Conservation (phyloP, 306 rosid species). For the Gastrolobium bilobum region DNA sequence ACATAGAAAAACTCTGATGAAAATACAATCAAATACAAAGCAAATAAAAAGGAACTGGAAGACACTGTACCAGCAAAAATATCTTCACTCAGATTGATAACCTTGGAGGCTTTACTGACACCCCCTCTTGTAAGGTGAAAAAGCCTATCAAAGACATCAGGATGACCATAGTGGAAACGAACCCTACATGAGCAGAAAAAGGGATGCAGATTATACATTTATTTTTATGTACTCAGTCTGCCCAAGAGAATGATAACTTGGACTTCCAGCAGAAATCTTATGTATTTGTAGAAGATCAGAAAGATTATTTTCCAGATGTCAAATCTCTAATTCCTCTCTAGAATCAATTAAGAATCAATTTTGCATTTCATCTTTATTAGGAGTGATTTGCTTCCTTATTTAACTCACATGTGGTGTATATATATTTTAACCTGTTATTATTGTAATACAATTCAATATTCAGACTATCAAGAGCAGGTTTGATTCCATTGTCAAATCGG, state of each 20-base stretch:
- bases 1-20: slow-evolving; percentile 30
- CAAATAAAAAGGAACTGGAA: slow-evolving; percentile 27
- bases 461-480: too few species aligned
- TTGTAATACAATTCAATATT: too few species aligned
- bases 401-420: too few species aligned
- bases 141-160: slow-evolving; percentile 64
- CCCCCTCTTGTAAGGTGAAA: slow-evolving; percentile 70
- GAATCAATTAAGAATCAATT: too few species aligned
- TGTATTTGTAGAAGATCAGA: background rate
- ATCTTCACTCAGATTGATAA: slow-evolving; percentile 65
- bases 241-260: slow-evolving; percentile 25
- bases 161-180: slow-evolving; percentile 69
- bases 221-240: background rate
- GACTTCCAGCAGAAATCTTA: background rate
- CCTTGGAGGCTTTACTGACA: slow-evolving; percentile 65
- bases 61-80: slow-evolving; percentile 59
- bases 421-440: too few species aligned
- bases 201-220: slow-evolving; percentile 34
- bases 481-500: too few species aligned
- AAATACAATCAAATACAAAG: slow-evolving; percentile 38
- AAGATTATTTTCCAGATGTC: too few species aligned
- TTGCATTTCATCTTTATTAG: too few species aligned
- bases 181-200: slow-evolving; percentile 52
- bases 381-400: too few species aligned
- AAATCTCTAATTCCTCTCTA: too few species aligned